Conservation (phyloP, 129 eudicot genomes). For the Cynara cardunculus region DNA sequence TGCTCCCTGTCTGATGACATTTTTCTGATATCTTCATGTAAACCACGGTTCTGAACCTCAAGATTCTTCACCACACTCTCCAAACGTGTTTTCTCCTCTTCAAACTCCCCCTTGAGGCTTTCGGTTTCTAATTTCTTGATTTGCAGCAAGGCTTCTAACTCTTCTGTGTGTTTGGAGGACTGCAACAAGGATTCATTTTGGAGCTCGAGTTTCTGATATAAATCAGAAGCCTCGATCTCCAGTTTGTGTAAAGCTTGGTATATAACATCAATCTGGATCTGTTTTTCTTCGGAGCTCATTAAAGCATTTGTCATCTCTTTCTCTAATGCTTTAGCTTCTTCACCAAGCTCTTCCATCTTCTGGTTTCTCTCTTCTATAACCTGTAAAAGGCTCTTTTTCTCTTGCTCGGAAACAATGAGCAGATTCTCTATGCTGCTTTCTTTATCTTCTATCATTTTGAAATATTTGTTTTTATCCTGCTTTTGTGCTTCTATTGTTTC, state of each 20-base stretch:
- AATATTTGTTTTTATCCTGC: constrained; percentile 33
- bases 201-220: constrained; percentile 29
- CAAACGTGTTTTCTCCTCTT: constrained; percentile 16
- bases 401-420: constrained; percentile 22
- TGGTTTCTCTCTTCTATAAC: constrained; percentile 34
- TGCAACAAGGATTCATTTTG: constrained; percentile 32
- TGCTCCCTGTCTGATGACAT: constrained; percentile 30
- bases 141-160: constrained; percentile 36
- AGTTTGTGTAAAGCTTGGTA: constrained; percentile 22
- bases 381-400: constrained; percentile 27
- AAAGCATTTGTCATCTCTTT: constrained; percentile 11
- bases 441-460: constrained; percentile 35
- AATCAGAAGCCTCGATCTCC: constrained; percentile 29
- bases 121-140: constrained; percentile 28
- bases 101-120: constrained; percentile 28
- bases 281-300: constrained; percentile 35
- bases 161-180: constrained; percentile 29
- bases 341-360: constrained; percentile 34
- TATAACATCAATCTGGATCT: constrained; percentile 25
- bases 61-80: constrained; percentile 32
- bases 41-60: constrained; percentile 34
- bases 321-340: constrained; percentile 22
- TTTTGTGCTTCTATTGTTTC: constrained; percentile 31
- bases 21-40: constrained; percentile 33
- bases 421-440: constrained; percentile 25